Evolutionary conservation across 768 basidiomycete species (phyloP).

Genomic region (Auricularia cornea): DNA sequence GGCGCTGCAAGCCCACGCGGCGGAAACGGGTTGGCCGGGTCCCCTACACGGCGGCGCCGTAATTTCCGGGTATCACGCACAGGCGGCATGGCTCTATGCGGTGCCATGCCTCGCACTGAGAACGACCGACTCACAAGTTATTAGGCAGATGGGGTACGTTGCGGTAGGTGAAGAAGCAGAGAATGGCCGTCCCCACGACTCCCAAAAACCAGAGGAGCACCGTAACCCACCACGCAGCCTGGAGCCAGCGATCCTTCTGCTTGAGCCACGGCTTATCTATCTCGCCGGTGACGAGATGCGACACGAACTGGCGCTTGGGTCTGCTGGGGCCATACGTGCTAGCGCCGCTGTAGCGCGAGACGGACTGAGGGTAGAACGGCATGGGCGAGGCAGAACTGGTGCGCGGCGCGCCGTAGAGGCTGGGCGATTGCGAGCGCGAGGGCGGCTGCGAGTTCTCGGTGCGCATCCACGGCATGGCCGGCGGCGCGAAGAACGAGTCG

Average conservation of each 20-base stretch:
- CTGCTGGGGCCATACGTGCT: background rate
- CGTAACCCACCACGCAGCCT: slow-evolving; percentile 44
- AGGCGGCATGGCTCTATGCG: too few relatives aligned
- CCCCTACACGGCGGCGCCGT: too few relatives aligned
- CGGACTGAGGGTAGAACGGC: background rate
- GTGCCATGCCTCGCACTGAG: too few relatives aligned
- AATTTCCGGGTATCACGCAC: too few relatives aligned
- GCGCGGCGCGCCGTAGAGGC: background rate
- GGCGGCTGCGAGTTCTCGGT: background rate
- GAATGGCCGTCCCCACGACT: slow-evolving; percentile 29
- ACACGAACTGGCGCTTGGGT: slow-evolving; percentile 10
- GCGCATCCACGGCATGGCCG: slow-evolving; percentile 5
- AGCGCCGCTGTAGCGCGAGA: background rate
- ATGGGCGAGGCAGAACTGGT: background rate
- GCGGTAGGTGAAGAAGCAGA: slow-evolving; percentile 39
- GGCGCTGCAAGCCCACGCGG: too few relatives aligned
- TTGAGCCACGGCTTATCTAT: slow-evolving; percentile 43
- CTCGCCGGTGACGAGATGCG: slow-evolving; percentile 21
- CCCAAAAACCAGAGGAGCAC: slow-evolving; percentile 35
- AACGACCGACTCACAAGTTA: slow-evolving; percentile 10
- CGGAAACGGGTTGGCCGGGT: too few relatives aligned
- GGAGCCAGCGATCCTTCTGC: slow-evolving; percentile 33
- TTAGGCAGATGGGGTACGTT: slow-evolving; percentile 30
- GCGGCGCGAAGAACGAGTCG: slow-evolving; percentile 5
- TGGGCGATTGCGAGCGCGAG: background rate